phyloP scores from a whole-genome alignment of 2,329 filamentous ascomycete species.

The Sporothrix humicola region DNA sequence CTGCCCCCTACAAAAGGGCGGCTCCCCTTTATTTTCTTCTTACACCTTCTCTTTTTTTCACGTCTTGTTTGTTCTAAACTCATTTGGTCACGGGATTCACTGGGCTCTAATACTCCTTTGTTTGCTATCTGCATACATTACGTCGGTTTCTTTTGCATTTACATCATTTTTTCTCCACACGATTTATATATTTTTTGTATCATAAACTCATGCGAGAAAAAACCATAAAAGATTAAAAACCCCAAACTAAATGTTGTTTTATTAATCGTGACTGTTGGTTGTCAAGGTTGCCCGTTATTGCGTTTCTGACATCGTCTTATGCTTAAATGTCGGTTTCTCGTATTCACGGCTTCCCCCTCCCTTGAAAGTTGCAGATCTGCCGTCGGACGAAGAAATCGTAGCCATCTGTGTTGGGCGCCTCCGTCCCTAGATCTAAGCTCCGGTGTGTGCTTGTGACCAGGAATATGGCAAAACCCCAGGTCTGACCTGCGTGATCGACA shows the following conservation, averaged over 20 bases:
- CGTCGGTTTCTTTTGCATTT: not conserved
- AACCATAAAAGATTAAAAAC: slow-evolving; percentile 1
- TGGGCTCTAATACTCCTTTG: slow-evolving; percentile 19
- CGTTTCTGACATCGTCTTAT: not conserved
- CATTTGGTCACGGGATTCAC: slow-evolving; percentile 14
- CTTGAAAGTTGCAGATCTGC: not conserved
- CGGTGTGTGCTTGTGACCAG: not conserved
- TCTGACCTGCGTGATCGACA: slow-evolving; percentile 4
- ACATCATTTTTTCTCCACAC: not conserved
- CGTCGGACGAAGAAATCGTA: not conserved
- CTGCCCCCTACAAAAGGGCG: not conserved
- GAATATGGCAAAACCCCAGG: not conserved
- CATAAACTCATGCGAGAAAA: slow-evolving; percentile 8
- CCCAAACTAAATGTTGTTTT: not conserved
- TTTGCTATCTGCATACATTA: not conserved
- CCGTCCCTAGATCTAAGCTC: no score
- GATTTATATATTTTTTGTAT: not conserved
- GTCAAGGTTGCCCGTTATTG: not conserved
- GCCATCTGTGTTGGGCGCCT: not conserved
- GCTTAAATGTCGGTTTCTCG: slow-evolving; percentile 12
- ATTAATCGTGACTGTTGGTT: not conserved
- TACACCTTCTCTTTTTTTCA: not conserved
- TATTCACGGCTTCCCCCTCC: not conserved
- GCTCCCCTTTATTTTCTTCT: not conserved
- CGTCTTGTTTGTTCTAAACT: not conserved